Evolutionary conservation across 768 basidiomycete genomes (phyloP).

Genomic region (Naganishia friedmannii): DNA sequence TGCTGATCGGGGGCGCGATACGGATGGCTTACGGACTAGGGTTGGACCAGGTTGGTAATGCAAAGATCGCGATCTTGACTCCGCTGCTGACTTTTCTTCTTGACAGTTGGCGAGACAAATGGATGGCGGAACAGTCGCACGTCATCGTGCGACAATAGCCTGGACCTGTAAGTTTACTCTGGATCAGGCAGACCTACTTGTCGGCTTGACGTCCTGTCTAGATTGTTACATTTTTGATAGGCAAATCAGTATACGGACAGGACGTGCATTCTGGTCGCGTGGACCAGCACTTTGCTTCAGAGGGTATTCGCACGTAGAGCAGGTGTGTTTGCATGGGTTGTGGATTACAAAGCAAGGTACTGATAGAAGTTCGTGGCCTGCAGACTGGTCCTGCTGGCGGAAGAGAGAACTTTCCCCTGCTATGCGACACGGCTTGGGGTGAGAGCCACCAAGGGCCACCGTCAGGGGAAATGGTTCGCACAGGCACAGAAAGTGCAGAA

Average conservation of each 20-base stretch:
- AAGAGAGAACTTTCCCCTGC: slow-evolving; percentile 42
- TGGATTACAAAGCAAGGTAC: background rate
- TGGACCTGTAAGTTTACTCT: slow-evolving; percentile 46
- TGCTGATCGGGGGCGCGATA: slow-evolving; percentile 46
- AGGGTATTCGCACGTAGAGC: slow-evolving; percentile 41
- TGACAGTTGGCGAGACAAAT: slow-evolving; percentile 31
- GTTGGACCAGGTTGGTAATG: slow-evolving; percentile 40
- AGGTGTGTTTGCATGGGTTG: background rate
- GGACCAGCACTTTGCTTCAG: slow-evolving; percentile 45
- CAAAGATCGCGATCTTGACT: background rate
- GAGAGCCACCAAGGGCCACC: background rate
- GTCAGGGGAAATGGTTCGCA: background rate
- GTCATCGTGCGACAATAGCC: slow-evolving; percentile 35
- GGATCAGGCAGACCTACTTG: background rate
- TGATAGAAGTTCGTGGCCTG: slow-evolving; percentile 12
- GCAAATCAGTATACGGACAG: slow-evolving; percentile 46
- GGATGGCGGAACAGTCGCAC: slow-evolving; percentile 25
- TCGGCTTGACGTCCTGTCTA: slow-evolving; percentile 20
- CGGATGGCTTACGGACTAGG: slow-evolving; percentile 47
- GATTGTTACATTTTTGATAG: slow-evolving; percentile 50
- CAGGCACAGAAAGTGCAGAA: slow-evolving; percentile 37
- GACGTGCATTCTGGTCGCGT: slow-evolving; percentile 49
- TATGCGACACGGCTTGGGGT: slow-evolving; percentile 29
- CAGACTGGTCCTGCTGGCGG: slow-evolving; percentile 47
- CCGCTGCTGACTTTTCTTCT: background rate